phyloP scores from a whole-genome alignment of 2,329 filamentous ascomycete genomes.

The Neoscytalidium dimidiatum region DNA sequence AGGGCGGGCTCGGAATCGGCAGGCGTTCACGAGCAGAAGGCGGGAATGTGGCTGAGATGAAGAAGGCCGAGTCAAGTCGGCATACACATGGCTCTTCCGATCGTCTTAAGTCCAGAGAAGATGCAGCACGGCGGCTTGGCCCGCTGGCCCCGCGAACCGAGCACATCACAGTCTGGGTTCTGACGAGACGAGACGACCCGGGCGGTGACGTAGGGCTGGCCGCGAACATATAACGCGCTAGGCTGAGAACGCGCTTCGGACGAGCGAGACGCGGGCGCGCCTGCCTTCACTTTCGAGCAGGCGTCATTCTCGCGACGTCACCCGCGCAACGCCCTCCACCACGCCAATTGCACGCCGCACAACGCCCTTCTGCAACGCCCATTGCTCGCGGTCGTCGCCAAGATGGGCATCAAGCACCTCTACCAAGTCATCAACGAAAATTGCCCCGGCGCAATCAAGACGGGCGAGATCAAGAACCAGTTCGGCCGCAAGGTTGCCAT shows the following conservation, averaged over 20 bases:
- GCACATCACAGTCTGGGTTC: not conserved
- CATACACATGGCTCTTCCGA: not conserved
- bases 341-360: slow-evolving; percentile 9
- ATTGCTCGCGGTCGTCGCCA: not conserved
- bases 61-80: not conserved
- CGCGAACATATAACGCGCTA: slow-evolving; percentile 4
- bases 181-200: not conserved
- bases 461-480: slow-evolving; percentile 97
- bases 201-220: slow-evolving; percentile 6
- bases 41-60: not conserved
- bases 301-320: slow-evolving; percentile 10
- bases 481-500: slow-evolving; percentile 98
- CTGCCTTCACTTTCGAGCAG: not conserved
- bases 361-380: not conserved
- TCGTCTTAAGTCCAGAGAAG: not conserved
- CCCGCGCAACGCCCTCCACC: slow-evolving; percentile 7
- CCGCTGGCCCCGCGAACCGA: not conserved
- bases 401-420: slow-evolving; percentile 46
- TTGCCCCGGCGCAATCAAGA: slow-evolving; percentile 92
- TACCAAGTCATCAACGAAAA: slow-evolving; percentile 66
- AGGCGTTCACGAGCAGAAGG: not conserved
- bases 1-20: slow-evolving; percentile 5
- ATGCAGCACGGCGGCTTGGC: not conserved
- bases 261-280: slow-evolving; percentile 11
- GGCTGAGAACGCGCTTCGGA: slow-evolving; percentile 7